These are phyloP conservation scores for Cyclotella atomus DNA, from an alignment of 108 stramenopile species.

Conservation along the genomic window DNA sequence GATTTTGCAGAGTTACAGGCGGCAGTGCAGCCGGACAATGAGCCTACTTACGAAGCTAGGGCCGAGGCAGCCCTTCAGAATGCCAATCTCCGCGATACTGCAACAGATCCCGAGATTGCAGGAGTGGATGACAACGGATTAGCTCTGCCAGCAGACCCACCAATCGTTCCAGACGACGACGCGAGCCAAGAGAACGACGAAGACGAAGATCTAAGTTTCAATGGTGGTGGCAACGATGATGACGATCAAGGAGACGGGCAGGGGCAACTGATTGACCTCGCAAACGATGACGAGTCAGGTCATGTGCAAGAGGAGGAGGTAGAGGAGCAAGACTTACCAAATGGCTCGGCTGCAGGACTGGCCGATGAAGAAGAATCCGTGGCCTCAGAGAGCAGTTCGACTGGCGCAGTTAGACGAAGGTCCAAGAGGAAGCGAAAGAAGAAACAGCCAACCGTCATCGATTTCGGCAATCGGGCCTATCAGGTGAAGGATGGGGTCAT, in stretches of 20 bases:
- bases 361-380: too few relatives aligned
- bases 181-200: neutral
- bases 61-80: neutral
- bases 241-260: too few relatives aligned
- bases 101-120: constrained; percentile 18
- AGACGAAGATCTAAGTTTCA: constrained; percentile 1
- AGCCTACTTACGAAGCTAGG: neutral
- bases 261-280: too few relatives aligned
- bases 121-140: constrained; percentile 22
- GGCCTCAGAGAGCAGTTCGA: too few relatives aligned
- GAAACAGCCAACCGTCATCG: neutral
- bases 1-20: neutral
- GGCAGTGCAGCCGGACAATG: neutral
- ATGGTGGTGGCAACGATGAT: neutral
- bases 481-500: neutral
- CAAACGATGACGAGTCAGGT: too few relatives aligned
- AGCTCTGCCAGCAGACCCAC: too few relatives aligned
- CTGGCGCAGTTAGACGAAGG: too few relatives aligned
- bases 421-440: neutral
- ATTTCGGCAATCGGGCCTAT: neutral
- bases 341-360: too few relatives aligned
- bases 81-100: neutral
- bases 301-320: too few relatives aligned
- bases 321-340: too few relatives aligned
- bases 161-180: too few relatives aligned